phyloP scores from a whole-genome alignment of 371 early-diverging fungal genomes.

The Entomophthora muscae region DNA sequence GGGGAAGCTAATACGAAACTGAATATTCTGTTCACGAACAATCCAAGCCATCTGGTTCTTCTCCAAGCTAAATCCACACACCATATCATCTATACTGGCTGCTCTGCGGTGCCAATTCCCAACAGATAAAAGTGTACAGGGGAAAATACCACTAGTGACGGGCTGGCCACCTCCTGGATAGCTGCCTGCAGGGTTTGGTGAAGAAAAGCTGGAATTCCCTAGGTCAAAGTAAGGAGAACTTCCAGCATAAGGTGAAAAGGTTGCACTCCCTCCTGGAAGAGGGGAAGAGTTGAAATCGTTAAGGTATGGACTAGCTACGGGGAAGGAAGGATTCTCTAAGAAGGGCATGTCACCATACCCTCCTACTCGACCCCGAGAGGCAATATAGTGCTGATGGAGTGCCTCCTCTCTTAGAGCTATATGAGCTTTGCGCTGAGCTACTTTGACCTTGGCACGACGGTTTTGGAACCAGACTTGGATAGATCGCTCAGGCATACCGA shows the following conservation, averaged over 20 bases:
- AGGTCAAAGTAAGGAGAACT: slow-evolving; percentile 12
- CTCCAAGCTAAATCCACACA: slow-evolving; percentile 30
- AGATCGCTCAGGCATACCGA: slow-evolving; percentile 82
- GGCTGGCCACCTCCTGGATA: slow-evolving; percentile 11
- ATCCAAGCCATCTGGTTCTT: slow-evolving; percentile 48
- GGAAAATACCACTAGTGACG: slow-evolving; percentile 19
- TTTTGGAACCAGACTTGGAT: slow-evolving; percentile 99
- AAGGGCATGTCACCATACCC: neutral
- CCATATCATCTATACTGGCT: slow-evolving; percentile 27
- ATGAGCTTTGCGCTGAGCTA: slow-evolving; percentile 31
- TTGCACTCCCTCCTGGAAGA: slow-evolving; percentile 15
- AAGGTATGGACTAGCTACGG: neutral
- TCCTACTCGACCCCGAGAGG: neutral
- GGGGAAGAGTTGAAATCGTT: slow-evolving; percentile 2
- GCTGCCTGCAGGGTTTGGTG: slow-evolving; percentile 12
- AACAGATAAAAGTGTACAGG: slow-evolving; percentile 40
- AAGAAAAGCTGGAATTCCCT: slow-evolving; percentile 13
- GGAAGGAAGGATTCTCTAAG: neutral
- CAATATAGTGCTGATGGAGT: slow-evolving; percentile 10
- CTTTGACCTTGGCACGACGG: slow-evolving; percentile 83
- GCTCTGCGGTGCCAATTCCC: slow-evolving; percentile 63
- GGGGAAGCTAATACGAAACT: slow-evolving; percentile 57
- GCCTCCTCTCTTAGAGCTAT: slow-evolving; percentile 31
- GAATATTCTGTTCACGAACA: slow-evolving; percentile 39
- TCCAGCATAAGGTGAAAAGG: slow-evolving; percentile 14